Base-by-base conservation (phyloP, 345 rosid species). In the Toxicodendron radicans region DNA sequence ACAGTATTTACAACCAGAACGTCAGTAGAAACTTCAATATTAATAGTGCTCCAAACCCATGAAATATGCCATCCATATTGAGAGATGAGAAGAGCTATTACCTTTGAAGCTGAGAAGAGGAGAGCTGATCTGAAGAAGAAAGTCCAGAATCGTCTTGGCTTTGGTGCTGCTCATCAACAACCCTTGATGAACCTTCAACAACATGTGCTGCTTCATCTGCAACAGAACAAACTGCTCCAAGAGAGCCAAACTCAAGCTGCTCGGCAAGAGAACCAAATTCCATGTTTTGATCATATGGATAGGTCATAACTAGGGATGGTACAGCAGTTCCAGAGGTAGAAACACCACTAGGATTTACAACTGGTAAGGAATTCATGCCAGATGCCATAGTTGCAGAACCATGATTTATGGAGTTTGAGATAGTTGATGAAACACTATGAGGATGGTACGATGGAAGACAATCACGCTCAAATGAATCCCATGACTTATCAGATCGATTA, bases 201-300 rank as follows among this genome's bases (percentile, higher is more conserved):
- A 30, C 18, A 66, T 77, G 63, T 2, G 45, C 27, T 24, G 33
- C 64, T 5, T 14, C 79, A 17, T 67, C 53, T 30, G 33, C 60
- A 59, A 58, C 65, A 3, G 76, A 63, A 11, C 32, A 45, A 56
- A 58, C 58, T 12, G 71, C 75, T 3, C 71, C 75, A 57, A 72
- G 72, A 21, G 72, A 77, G 17, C 71, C 76, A 72, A 71, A 71
- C 41, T 71, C 79, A 3, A 66, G 60, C 65, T 72, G 80, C 4
- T 77, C 64, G 7, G 49, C 76, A 60, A 38, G 43, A 38, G 73
- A 77, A 41, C 58, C 54, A 60, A 65, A 72, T 24, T 67, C 72
- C 32, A 46, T 9, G 46, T 66, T 72, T 54, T 8, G 72, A 66
- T 77, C 72, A 23, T 33, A 51, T 4, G 76, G 72, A 64, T 58